Evolutionary conservation across 306 rosid species (phyloP).

Genomic region (Benincasa hispida): DNA sequence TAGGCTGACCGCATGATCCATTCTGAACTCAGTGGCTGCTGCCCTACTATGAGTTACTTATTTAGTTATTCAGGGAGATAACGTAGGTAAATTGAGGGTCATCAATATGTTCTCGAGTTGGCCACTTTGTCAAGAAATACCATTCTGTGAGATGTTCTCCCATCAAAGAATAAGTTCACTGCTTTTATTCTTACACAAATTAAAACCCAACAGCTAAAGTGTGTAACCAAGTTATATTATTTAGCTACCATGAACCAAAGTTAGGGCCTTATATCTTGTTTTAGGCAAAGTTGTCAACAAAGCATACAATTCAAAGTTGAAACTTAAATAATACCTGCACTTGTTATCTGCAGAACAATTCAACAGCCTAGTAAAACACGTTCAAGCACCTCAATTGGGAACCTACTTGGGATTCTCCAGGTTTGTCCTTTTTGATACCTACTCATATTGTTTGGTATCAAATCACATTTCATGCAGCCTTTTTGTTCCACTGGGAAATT

Average conservation of each 20-base stretch:
- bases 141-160: not conserved
- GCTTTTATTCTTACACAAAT: not conserved
- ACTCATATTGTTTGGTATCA: not conserved
- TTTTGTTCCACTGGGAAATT: too few species aligned
- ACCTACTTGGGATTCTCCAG: not conserved
- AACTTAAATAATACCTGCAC: not conserved
- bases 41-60: not conserved
- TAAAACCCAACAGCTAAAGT: not conserved
- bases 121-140: not conserved
- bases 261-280: not conserved
- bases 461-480: too few species aligned
- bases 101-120: not conserved
- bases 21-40: not conserved
- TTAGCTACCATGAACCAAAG: not conserved
- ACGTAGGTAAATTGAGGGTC: not conserved
- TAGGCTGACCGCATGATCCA: not conserved
- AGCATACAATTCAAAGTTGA: not conserved
- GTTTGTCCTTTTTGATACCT: not conserved
- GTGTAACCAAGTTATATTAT: not conserved
- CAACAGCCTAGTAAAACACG: conserved; percentile 17
- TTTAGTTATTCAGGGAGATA: not conserved
- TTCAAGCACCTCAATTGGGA: conserved; percentile 4
- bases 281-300: not conserved
- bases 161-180: not conserved
- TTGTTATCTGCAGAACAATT: conserved; percentile 35